Evolutionary conservation across 1,284 basidiomycete species (phyloP), one percentile per base, ranked within the genome.

Genomic region (Cryptococcus hybrid): DNA sequence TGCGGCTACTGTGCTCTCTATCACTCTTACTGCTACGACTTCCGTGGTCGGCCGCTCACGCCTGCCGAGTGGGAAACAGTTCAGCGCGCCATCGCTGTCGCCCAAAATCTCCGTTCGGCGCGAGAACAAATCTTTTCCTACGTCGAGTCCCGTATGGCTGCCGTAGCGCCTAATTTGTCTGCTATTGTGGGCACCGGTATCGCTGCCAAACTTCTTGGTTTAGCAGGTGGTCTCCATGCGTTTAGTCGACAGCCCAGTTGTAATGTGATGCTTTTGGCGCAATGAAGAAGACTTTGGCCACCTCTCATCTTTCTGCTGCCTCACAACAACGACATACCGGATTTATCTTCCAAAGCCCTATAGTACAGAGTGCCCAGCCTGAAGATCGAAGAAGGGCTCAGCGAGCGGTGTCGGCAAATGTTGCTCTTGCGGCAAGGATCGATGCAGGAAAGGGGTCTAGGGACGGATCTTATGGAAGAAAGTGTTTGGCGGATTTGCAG

Each of bases 61-160:
- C 82, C 86, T 0, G 79, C 80, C 1, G 86, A 88, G 68, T 99
- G 92, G 92, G 73, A 80, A 47, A 85, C 89, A 1, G 88, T 97
- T 1, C 83, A 89, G 66, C 84, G 85, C 47, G 95, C 95, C 3
- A 92, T 91, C 70, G 87, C 90, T 64, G 85, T 97, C 56, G 91
- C 92, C 6, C 88, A 89, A 67, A 84, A 88, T 55, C 80, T 99
- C 34, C 90, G 97, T 68, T 87, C 89, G 62, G 89, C 90, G 0
- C 85, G 93, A 51, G 90, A 90, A 80, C 89, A 92, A 86, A 99
- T 99, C 67, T 93, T 99, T 80, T 87, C 90, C 81, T 99, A 98
- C 82, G 96, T 99, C 76, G 95, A 96, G 82, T 96, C 92, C 71
- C 86, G 96, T 77, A 99, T 99, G 91, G 90, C 91, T 79, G 86